Evolutionary conservation across 1,139 yeast genomes (phyloP).

Genomic region (Wickerhamomyces sp.): DNA sequence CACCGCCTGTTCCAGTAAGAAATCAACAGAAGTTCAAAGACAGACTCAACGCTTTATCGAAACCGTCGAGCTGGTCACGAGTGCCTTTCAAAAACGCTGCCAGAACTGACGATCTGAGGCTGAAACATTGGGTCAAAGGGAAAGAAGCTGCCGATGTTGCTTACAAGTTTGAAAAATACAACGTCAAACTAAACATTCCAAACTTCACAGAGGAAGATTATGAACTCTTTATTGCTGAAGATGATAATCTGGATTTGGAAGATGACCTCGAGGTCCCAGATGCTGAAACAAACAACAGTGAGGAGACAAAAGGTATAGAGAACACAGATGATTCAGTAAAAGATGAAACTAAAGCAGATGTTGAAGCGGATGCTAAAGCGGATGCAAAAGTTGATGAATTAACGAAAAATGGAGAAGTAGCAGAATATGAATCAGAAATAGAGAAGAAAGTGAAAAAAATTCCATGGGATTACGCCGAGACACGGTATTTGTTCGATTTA

Average conservation of each 20-base stretch:
- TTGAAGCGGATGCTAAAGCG: conserved; percentile 2
- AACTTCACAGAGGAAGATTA: conserved; percentile 65
- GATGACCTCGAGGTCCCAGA: conserved; percentile 8
- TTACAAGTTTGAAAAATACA: conserved; percentile 72
- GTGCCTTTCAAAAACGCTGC: conserved; percentile 55
- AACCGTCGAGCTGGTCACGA: conserved; percentile 80
- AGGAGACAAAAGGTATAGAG: conserved; percentile 3
- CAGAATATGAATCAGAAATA: conserved; percentile 2
- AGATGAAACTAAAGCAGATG: conserved; percentile 6
- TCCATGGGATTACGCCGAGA: conserved; percentile 74
- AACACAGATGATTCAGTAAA: conserved; percentile 2
- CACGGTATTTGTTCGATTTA: conserved; percentile 65
- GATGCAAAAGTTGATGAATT: conserved; percentile 4
- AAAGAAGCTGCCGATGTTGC: conserved; percentile 49
- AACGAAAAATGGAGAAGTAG: conserved; percentile 4
- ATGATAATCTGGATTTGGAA: conserved; percentile 4
- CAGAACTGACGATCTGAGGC: conserved; percentile 41
- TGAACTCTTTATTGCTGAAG: conserved; percentile 38
- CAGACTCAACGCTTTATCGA: conserved; percentile 51
- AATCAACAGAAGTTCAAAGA: conserved; percentile 59
- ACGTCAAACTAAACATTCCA: conserved; percentile 67
- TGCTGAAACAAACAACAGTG: conserved; percentile 8
- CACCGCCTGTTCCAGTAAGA: conserved; percentile 74
- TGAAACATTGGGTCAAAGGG: conserved; percentile 89
- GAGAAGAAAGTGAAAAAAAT: conserved; percentile 1